Percentiles rank a stretch among this genome's conserved stretches.
Evolutionary conservation across 2,329 filamentous ascomycete species (phyloP).

Genomic region (Stachybotrys chartarum): DNA sequence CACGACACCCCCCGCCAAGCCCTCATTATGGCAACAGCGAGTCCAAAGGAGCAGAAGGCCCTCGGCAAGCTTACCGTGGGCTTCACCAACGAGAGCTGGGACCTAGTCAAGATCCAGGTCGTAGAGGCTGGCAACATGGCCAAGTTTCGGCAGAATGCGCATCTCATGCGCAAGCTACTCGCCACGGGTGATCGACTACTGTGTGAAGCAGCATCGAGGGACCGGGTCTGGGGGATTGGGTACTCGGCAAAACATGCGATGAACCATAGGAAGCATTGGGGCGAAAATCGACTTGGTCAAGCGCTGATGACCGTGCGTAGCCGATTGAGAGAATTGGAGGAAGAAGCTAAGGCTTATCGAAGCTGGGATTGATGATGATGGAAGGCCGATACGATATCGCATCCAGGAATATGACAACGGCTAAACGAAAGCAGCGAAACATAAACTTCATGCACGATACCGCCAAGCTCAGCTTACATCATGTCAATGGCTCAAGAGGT

Average conservation of each 20-base stretch:
- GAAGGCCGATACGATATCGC: no score
- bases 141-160: constrained; percentile 23
- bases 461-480: no score
- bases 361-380: background rate
- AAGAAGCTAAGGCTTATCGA: background rate
- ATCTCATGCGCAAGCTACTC: constrained; percentile 19
- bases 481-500: no score
- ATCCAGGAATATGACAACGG: no score
- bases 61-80: constrained; percentile 17
- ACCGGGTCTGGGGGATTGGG: constrained; percentile 27
- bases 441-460: no score
- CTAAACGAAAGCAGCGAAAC: no score
- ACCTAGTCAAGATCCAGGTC: constrained; percentile 21
- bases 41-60: constrained; percentile 20
- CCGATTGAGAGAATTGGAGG: constrained; percentile 5
- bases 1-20: constrained; percentile 15
- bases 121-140: constrained; percentile 22
- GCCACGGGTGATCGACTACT: constrained; percentile 21
- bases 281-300: constrained; percentile 21
- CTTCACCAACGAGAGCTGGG: constrained; percentile 20
- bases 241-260: constrained; percentile 21
- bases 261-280: constrained; percentile 17
- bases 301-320: constrained; percentile 19
- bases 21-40: constrained; percentile 14
- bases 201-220: constrained; percentile 19